Evolutionary conservation across 2,329 filamentous ascomycete genomes (phyloP).

Genomic region (Pseudogymnoascus sp.): DNA sequence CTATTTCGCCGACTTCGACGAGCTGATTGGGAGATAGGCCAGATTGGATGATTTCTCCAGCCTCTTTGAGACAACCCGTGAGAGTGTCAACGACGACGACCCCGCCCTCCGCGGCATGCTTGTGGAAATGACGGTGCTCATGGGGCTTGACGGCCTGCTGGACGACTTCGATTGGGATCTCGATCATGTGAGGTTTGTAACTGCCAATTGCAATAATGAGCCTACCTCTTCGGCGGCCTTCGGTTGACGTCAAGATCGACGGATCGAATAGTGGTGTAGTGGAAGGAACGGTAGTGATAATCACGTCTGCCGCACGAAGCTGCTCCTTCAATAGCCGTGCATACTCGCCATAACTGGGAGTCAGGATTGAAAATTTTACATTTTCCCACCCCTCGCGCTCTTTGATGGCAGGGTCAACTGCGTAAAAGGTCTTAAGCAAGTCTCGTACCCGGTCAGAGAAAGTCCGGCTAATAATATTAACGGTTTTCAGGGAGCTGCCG

Average conservation of each 20-base stretch:
- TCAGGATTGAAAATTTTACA: constrained; percentile 60
- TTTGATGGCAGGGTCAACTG: constrained; percentile 36
- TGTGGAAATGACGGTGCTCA: constrained; percentile 54
- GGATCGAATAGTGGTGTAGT: constrained; percentile 66
- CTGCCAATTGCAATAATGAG: constrained; percentile 66
- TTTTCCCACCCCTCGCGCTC: constrained; percentile 52
- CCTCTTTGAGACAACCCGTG: constrained; percentile 70
- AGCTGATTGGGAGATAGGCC: constrained; percentile 65
- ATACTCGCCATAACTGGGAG: constrained; percentile 62
- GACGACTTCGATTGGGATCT: constrained; percentile 71
- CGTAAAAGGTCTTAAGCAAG: constrained; percentile 41
- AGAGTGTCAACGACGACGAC: constrained; percentile 68
- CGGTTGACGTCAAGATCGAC: constrained; percentile 60
- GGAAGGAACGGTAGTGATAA: constrained; percentile 83
- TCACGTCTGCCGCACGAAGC: constrained; percentile 64
- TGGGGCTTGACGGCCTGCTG: constrained; percentile 51
- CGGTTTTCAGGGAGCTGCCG: constrained; percentile 60
- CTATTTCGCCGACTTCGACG: constrained; percentile 79
- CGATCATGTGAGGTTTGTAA: constrained; percentile 65
- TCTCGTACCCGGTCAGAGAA: constrained; percentile 50
- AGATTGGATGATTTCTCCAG: constrained; percentile 78
- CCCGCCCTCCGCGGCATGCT: constrained; percentile 53
- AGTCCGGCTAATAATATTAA: constrained; percentile 75
- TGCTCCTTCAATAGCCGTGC: constrained; percentile 59
- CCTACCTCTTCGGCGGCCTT: constrained; percentile 60